phyloP scores from a whole-genome alignment of 768 basidiomycete species.

The Rhizopogon roseolus region DNA sequence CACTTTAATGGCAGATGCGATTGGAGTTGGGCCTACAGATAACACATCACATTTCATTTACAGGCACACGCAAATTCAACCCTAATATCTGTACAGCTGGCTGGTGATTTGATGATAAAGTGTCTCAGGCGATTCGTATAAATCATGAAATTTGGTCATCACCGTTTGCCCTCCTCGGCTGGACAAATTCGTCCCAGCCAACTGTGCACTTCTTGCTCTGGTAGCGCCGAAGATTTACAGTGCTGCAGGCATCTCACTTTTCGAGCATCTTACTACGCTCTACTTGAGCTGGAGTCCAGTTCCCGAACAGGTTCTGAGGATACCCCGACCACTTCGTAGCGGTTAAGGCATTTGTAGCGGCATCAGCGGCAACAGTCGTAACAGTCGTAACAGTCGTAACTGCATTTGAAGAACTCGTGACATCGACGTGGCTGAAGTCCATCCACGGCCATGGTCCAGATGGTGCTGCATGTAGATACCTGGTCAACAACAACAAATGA shows the following conservation, averaged over 20 bases:
- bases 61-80: slow-evolving; percentile 2
- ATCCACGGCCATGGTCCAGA: slow-evolving; percentile 32
- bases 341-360: too few relatives aligned
- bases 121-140: slow-evolving; percentile 1
- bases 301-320: too few relatives aligned
- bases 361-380: too few relatives aligned
- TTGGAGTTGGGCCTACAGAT: slow-evolving; percentile 26
- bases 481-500: neutral
- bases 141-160: slow-evolving; percentile 25
- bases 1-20: slow-evolving; percentile 45
- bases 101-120: slow-evolving; percentile 5
- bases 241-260: slow-evolving; percentile 55
- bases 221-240: slow-evolving; percentile 74
- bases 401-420: too few relatives aligned
- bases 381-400: too few relatives aligned
- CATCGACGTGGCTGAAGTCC: slow-evolving; percentile 4
- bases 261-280: too few relatives aligned
- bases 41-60: slow-evolving; percentile 1
- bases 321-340: too few relatives aligned
- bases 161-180: slow-evolving; percentile 60
- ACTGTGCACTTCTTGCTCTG: slow-evolving; percentile 70
- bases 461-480: slow-evolving; percentile 17
- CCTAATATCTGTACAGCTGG: too few relatives aligned
- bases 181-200: slow-evolving; percentile 71
- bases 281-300: too few relatives aligned